These are phyloP conservation scores for Eutypella sp. DNA, from an alignment of 2,329 filamentous ascomycete species.

Conservation along the genomic window DNA sequence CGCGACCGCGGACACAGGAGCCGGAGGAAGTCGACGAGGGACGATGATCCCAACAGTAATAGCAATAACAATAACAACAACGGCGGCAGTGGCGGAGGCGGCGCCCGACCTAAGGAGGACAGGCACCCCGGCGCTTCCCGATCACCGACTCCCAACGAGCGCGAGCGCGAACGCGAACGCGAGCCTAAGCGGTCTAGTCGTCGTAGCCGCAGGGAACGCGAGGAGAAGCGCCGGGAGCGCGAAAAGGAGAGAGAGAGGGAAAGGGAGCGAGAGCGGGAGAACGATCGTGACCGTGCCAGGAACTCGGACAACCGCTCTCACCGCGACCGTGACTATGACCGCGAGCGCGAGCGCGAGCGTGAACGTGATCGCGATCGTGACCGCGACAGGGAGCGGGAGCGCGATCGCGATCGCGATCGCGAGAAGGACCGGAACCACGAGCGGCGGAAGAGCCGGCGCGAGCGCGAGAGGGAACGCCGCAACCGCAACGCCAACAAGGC, in stretches of 20 bases:
- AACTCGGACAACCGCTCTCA: conserved; percentile 38
- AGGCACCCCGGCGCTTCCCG: conserved; percentile 52
- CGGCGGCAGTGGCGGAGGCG: too few species aligned
- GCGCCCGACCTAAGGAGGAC: conserved; percentile 33
- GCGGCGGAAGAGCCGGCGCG: conserved; percentile 16
- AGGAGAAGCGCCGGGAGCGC: conserved; percentile 12
- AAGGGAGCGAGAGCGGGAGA: conserved; percentile 32
- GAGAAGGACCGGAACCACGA: conserved; percentile 31
- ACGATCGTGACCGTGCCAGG: conserved; percentile 30
- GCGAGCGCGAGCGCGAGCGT: conserved; percentile 31
- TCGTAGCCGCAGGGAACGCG: conserved; percentile 42
- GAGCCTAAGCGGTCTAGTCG: conserved; percentile 42
- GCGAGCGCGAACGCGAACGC: conserved; percentile 38
- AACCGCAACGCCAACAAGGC: conserved; percentile 31
- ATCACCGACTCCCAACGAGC: conserved; percentile 58
- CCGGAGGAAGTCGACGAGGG: conserved; percentile 37
- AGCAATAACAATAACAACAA: too few species aligned
- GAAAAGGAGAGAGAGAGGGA: conserved; percentile 36
- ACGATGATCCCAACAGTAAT: conserved; percentile 41
- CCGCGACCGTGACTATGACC: conserved; percentile 37
- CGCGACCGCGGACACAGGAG: conserved; percentile 48
- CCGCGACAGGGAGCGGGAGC: conserved; percentile 28
- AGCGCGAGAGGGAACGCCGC: conserved; percentile 30
- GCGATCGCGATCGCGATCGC: conserved; percentile 28
- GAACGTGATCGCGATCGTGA: too few species aligned